phyloP scores from a whole-genome alignment of 352 stramenopile genomes.

The Peronospora destructor region DNA sequence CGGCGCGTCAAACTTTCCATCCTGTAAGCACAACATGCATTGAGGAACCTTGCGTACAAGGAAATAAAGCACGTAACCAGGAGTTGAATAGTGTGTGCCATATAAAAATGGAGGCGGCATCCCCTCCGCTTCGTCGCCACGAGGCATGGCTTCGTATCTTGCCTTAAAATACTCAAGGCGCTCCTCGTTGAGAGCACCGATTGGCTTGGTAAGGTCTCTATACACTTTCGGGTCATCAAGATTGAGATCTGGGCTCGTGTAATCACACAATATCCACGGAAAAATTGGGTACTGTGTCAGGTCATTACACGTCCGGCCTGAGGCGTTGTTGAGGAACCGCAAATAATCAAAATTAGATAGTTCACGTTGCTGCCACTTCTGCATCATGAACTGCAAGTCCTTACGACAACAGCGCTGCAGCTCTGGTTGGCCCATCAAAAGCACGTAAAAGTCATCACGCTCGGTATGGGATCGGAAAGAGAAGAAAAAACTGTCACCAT shows the following conservation, averaged over 20 bases:
- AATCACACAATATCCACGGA: slow-evolving; percentile 92
- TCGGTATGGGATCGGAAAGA: slow-evolving; percentile 57
- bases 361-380: slow-evolving; percentile 57
- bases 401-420: slow-evolving; percentile 40
- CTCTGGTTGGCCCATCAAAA: slow-evolving; percentile 52
- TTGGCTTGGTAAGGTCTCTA: slow-evolving; percentile 89
- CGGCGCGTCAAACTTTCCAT: slow-evolving; percentile 96
- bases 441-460: slow-evolving; percentile 69
- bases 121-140: slow-evolving; percentile 65
- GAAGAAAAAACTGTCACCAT: slow-evolving; percentile 77
- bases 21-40: slow-evolving; percentile 94
- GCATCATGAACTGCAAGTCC: slow-evolving; percentile 53
- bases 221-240: slow-evolving; percentile 72
- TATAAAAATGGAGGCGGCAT: slow-evolving; percentile 94
- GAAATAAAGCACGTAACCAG: slow-evolving; percentile 97
- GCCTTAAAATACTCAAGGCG: slow-evolving; percentile 84
- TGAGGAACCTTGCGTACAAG: slow-evolving; percentile 94
- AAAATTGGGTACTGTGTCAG: slow-evolving; percentile 94
- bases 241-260: slow-evolving; percentile 72
- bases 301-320: slow-evolving; percentile 77
- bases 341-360: slow-evolving; percentile 94
- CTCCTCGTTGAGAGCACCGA: slow-evolving; percentile 89
- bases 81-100: slow-evolving; percentile 90
- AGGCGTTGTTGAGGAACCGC: slow-evolving; percentile 77
- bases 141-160: slow-evolving; percentile 87